Percentiles rank a stretch among this genome's conserved stretches.
These are phyloP conservation scores for Vitis cinerea DNA, from an alignment of 164 flowering plant species.

Conservation along the genomic window DNA sequence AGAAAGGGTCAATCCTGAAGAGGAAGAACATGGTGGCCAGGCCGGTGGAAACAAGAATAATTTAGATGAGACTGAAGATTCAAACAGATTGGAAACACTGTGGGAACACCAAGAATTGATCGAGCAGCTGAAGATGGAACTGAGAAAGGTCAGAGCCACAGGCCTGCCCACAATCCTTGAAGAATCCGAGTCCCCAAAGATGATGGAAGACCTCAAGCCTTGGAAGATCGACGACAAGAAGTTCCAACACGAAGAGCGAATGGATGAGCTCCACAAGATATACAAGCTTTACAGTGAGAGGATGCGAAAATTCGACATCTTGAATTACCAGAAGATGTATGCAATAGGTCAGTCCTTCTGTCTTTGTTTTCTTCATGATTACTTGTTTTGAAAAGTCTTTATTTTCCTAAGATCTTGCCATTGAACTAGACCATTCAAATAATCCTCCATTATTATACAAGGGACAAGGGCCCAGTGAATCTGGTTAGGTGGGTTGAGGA, in stretches of 20 bases:
- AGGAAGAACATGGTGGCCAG: background rate
- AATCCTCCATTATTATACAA: background rate
- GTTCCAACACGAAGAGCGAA: slow-evolving; percentile 48
- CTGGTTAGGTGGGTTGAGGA: slow-evolving; percentile 12
- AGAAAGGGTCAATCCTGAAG: background rate
- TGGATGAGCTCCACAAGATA: slow-evolving; percentile 73
- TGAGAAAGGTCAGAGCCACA: slow-evolving; percentile 73
- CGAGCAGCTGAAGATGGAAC: slow-evolving; percentile 81
- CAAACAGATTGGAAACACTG: slow-evolving; percentile 44
- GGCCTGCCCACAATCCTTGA: slow-evolving; percentile 94
- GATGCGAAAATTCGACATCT: slow-evolving; percentile 90
- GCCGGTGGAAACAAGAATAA: background rate
- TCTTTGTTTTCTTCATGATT: background rate
- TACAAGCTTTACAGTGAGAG: slow-evolving; percentile 78
- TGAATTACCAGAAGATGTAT: slow-evolving; percentile 94
- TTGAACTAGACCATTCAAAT: background rate
- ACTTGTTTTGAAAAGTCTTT: background rate
- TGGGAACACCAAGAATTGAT: slow-evolving; percentile 97
- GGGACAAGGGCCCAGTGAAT: slow-evolving; percentile 23
- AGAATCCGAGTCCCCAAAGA: slow-evolving; percentile 75
- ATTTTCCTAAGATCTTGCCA: background rate
- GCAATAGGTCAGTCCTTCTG: slow-evolving; percentile 62
- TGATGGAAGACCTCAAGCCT: slow-evolving; percentile 73
- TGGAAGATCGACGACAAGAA: slow-evolving; percentile 80
- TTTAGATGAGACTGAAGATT: slow-evolving; percentile 34